Evolutionary conservation across 1,139 yeast genomes (phyloP).

Genomic region (Suhomyces ambrosiae): DNA sequence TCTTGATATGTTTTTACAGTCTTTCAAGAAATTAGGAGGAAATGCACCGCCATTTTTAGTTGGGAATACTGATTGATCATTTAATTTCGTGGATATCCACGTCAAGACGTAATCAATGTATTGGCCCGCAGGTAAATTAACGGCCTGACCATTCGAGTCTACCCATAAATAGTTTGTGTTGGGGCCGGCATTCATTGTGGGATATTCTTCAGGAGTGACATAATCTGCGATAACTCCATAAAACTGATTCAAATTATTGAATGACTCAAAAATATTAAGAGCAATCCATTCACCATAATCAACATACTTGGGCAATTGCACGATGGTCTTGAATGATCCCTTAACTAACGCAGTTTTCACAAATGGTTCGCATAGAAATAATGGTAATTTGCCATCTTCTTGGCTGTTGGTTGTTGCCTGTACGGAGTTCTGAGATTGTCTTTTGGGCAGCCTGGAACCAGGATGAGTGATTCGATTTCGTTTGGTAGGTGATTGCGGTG

Average conservation of each 20-base stretch:
- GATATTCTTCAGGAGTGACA: constrained; percentile 84
- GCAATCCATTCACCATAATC: constrained; percentile 97
- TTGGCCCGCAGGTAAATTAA: constrained; percentile 87
- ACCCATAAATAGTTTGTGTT: constrained; percentile 90
- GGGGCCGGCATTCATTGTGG: constrained; percentile 96
- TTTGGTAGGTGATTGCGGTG: constrained; percentile 38
- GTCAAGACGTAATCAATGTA: constrained; percentile 90
- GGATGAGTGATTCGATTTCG: constrained; percentile 27
- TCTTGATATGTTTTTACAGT: constrained; percentile 80
- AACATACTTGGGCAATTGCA: constrained; percentile 91
- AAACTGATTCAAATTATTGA: constrained; percentile 81
- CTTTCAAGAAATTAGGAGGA: constrained; percentile 81
- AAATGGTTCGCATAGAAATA: constrained; percentile 89
- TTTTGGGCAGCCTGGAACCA: constrained; percentile 26
- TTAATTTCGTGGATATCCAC: constrained; percentile 86
- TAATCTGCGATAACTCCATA: constrained; percentile 87
- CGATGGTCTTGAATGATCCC: constrained; percentile 96
- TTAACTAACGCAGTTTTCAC: constrained; percentile 92
- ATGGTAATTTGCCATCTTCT: constrained; percentile 39
- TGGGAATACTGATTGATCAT: constrained; percentile 89
- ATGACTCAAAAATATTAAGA: constrained; percentile 85
- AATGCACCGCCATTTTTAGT: constrained; percentile 93
- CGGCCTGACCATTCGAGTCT: constrained; percentile 73
- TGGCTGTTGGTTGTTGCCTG: constrained; percentile 8
- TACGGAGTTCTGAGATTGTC: constrained; percentile 16